phyloP scores from a whole-genome alignment of 371 early-diverging fungal species.

The Mucor plumbeus region DNA sequence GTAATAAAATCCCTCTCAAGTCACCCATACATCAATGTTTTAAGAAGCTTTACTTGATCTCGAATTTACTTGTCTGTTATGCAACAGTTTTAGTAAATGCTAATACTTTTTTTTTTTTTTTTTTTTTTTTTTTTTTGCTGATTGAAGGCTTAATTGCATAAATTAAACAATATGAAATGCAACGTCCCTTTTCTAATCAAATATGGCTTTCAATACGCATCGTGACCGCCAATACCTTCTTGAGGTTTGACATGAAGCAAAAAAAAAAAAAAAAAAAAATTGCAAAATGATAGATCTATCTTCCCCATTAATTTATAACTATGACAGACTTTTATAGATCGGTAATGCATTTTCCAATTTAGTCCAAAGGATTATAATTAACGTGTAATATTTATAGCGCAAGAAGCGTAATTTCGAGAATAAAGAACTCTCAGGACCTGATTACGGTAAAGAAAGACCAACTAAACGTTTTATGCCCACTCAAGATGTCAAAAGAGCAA shows the following conservation, averaged over 20 bases:
- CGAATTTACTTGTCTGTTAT: too few species aligned
- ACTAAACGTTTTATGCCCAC: constrained; percentile 25
- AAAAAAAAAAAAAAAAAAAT: constrained; percentile 8
- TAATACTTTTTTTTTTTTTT: too few species aligned
- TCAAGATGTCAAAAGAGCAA: constrained; percentile 26
- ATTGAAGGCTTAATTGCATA: too few species aligned
- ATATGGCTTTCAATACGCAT: not conserved
- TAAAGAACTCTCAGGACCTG: constrained; percentile 57
- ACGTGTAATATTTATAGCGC: constrained; percentile 9
- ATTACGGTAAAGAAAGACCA: constrained; percentile 46
- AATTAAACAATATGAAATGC: too few species aligned
- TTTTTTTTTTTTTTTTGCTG: too few species aligned
- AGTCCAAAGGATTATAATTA: not conserved
- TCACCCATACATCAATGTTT: too few species aligned
- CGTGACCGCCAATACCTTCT: constrained; percentile 10
- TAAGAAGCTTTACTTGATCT: too few species aligned
- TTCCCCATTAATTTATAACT: not conserved
- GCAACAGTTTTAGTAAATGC: too few species aligned
- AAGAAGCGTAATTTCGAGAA: constrained; percentile 51
- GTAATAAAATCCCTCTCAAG: too few species aligned
- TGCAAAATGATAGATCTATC: not conserved
- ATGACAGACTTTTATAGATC: constrained; percentile 32
- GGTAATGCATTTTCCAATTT: not conserved
- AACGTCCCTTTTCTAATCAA: not conserved
- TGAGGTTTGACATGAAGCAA: constrained; percentile 2